Evolutionary conservation across 2,329 filamentous ascomycete species (phyloP), one percentile per base, ranked within the genome.

Genomic region (Fusarium sp.): DNA sequence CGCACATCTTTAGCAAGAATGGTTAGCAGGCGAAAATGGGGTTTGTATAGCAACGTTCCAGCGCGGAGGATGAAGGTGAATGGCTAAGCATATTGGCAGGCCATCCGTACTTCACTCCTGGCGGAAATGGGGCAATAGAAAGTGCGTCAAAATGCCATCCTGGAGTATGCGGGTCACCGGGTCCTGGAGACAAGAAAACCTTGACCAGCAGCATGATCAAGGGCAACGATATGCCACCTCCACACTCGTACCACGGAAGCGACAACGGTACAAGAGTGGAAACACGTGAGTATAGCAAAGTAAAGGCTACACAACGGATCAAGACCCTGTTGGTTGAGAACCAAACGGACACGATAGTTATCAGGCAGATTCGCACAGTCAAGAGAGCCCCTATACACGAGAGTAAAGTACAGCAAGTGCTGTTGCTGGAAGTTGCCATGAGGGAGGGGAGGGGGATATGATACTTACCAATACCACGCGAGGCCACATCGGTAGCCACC

Each of bases 401-500:
- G 90, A 94, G 92, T 92, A 92, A 89, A 93, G 91, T 88, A 92
- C 88, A 86, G 83, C 83, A 85, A 79, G 70, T 74, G 70, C 65
- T 74, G 68, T 80, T 83, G 81, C 85, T 84, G 83, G 82, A 83
- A 81, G 80, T 83, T 83, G 84, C 80, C 78, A 76, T 72, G 72
- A 65, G 68, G 73, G 74, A 74, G 74, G 79, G 78, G 79, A 78
- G 81, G 81, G 81, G 50, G 24, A 58, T 40, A 57, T 85, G 83
- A 87, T 91, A 94, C 93, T 96, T 96, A 97, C 95, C 95, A 83
- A 99, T 97, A 92, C 95, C 95, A 93, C 95, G 95, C 77, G 95
- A 98, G 82, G 95, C 95, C 82, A 99, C 95, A 77, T 98, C 95
- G 70, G 95, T 99, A 82, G 95, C 95, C 83, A 99, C 95, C 93